These are phyloP conservation scores for Calonectria pseudoreteaudii DNA, from an alignment of 2,329 filamentous ascomycete genomes.

Conservation along the genomic window DNA sequence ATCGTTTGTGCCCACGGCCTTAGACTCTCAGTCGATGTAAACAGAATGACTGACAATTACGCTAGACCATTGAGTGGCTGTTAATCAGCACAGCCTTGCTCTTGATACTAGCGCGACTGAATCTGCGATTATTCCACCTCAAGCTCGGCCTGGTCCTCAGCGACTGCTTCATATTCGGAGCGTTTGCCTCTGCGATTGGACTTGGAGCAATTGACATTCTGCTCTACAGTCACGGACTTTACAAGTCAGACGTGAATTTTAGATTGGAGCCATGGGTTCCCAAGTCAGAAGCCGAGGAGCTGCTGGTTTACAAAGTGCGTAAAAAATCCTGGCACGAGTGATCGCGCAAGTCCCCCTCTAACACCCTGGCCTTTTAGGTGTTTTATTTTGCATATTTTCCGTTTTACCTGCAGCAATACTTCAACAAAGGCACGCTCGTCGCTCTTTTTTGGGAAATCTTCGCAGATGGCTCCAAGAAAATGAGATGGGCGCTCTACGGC, in stretches of 20 bases:
- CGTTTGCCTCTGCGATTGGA: not conserved
- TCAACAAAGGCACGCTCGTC: slow-evolving; percentile 1
- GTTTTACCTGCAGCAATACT: slow-evolving; percentile 7
- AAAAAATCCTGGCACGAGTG: not conserved
- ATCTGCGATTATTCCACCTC: slow-evolving; percentile 2
- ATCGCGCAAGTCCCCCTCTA: not conserved
- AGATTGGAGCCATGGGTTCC: not conserved
- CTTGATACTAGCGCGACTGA: not conserved
- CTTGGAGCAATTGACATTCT: not conserved
- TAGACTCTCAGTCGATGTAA: not conserved
- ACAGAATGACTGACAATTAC: not conserved
- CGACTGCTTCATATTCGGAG: slow-evolving; percentile 1
- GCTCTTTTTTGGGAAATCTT: slow-evolving; percentile 12
- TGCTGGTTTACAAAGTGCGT: not conserved
- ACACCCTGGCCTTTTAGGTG: not conserved
- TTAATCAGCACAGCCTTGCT: not conserved
- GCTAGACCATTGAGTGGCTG: not conserved
- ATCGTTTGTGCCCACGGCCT: not conserved
- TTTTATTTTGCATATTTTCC: not conserved
- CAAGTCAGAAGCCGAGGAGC: not conserved
- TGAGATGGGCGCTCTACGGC: not conserved
- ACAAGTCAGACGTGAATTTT: not conserved
- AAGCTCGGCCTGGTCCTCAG: not conserved
- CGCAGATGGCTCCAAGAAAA: not conserved
- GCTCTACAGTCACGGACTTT: not conserved